Conservation (phyloP, 2,329 filamentous ascomycete species). For the Mycosphaerella sp. region DNA sequence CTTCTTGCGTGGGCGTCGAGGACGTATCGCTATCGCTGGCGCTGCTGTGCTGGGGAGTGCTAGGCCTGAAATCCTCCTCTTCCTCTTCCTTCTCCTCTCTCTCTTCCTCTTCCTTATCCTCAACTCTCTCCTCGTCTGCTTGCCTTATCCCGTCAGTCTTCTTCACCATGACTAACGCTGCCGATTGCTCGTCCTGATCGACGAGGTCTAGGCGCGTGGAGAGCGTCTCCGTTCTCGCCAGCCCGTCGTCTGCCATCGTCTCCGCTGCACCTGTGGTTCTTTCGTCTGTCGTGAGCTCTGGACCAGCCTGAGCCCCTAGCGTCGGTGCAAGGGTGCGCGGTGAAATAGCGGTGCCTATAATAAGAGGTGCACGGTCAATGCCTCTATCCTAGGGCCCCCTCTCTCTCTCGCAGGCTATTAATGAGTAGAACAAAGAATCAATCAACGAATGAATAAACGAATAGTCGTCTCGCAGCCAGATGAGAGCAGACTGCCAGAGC, state of each 20-base stretch:
- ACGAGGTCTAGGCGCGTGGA: too few species aligned
- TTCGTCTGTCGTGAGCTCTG: conserved; percentile 1
- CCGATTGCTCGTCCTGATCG: background rate
- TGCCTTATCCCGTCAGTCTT: background rate
- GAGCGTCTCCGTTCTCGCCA: background rate
- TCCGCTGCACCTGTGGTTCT: background rate
- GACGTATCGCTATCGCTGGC: conserved; percentile 9
- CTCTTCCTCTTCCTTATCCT: background rate
- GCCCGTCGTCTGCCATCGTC: background rate
- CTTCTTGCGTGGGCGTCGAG: conserved; percentile 17
- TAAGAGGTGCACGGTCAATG: background rate
- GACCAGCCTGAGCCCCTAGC: conserved; percentile 9
- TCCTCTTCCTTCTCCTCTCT: background rate
- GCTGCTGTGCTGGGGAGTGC: background rate
- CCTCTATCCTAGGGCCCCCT: background rate
- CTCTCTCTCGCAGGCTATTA: background rate
- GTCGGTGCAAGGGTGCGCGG: conserved; percentile 2
- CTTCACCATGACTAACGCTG: background rate
- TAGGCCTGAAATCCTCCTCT: background rate
- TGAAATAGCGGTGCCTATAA: background rate
- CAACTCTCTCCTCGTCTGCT: background rate
- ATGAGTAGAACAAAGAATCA: conserved; percentile 1
- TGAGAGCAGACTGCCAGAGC: conserved; percentile 4
- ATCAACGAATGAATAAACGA: background rate
- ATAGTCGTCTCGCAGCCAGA: background rate